phyloP scores from a whole-genome alignment of 345 rosid species.

The Gossypium mustelinum region DNA sequence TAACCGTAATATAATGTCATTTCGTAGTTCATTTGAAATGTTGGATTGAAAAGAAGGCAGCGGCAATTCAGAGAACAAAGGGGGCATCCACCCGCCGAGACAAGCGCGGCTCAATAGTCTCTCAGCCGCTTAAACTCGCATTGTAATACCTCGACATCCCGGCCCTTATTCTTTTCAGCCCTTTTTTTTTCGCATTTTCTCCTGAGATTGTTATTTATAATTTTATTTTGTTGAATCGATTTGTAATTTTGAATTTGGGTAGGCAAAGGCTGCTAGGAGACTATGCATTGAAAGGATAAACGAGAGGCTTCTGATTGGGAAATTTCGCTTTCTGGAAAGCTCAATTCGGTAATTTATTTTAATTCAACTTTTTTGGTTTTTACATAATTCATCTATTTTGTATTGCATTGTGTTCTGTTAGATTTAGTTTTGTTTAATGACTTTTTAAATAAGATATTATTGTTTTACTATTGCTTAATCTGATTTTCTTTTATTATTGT shows the following conservation, averaged over 20 bases:
- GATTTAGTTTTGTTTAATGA: background rate
- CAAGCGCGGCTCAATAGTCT: slow-evolving; percentile 2
- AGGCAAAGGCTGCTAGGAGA: slow-evolving; percentile 11
- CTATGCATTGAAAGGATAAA: slow-evolving; percentile 16
- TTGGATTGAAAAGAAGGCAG: slow-evolving; percentile 21
- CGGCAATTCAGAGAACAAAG: slow-evolving; percentile 33
- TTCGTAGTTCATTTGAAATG: slow-evolving; percentile 28
- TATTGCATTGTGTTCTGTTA: background rate
- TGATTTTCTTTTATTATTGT: background rate
- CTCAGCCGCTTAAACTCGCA: background rate
- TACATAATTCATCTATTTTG: background rate
- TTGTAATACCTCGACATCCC: slow-evolving; percentile 3
- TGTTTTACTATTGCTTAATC: background rate
- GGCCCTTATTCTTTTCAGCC: background rate
- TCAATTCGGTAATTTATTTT: background rate
- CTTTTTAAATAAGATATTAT: background rate
- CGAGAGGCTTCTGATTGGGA: slow-evolving; percentile 13
- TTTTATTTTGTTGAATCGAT: background rate
- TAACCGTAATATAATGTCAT: background rate
- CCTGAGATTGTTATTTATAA: background rate
- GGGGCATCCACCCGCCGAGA: background rate
- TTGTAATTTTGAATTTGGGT: background rate
- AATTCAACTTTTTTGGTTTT: background rate
- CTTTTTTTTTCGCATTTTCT: background rate
- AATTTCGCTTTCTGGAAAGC: slow-evolving; percentile 16